Conservation (phyloP, 495 filamentous ascomycete species). For the Bryoglossum gracile region DNA sequence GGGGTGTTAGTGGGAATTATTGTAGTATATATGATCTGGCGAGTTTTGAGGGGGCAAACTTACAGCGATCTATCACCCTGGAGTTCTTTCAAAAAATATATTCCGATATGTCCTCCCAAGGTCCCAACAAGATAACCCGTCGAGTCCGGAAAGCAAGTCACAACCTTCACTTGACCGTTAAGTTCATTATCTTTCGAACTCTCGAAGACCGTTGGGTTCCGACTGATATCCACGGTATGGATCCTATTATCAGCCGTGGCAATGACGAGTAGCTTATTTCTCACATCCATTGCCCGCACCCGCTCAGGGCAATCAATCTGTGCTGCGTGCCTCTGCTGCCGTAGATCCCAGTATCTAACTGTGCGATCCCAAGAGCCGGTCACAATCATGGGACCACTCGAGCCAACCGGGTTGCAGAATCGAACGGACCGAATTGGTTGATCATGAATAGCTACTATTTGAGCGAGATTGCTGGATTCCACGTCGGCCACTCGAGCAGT, state of each 20-base stretch:
- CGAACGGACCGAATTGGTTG: conserved; percentile 67
- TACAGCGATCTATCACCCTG: conserved; percentile 30
- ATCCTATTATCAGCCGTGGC: conserved; percentile 79
- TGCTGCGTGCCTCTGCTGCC: conserved; percentile 51
- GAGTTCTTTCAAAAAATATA: not conserved
- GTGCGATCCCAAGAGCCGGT: conserved; percentile 95
- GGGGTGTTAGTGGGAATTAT: too few species aligned
- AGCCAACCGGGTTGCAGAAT: conserved; percentile 55
- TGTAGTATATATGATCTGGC: too few species aligned
- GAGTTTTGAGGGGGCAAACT: too few species aligned
- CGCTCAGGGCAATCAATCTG: conserved; percentile 62
- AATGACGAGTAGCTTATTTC: conserved; percentile 67
- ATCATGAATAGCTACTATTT: conserved; percentile 68
- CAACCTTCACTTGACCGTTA: conserved; percentile 75
- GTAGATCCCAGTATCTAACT: conserved; percentile 90
- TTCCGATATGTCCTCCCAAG: conserved; percentile 79
- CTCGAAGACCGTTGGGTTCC: conserved; percentile 66
- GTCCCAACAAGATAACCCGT: conserved; percentile 74
- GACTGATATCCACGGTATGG: conserved; percentile 77
- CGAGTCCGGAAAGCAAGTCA: conserved; percentile 75
- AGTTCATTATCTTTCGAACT: conserved; percentile 73
- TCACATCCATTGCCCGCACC: conserved; percentile 79
- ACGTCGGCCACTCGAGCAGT: conserved; percentile 71
- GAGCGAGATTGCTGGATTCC: conserved; percentile 36
- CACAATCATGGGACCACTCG: conserved; percentile 56